Percentiles rank a stretch among this genome's conserved stretches.
Evolutionary conservation across 2,329 filamentous ascomycete genomes (phyloP).

Genomic region (Cadophora luteo-olivacea): DNA sequence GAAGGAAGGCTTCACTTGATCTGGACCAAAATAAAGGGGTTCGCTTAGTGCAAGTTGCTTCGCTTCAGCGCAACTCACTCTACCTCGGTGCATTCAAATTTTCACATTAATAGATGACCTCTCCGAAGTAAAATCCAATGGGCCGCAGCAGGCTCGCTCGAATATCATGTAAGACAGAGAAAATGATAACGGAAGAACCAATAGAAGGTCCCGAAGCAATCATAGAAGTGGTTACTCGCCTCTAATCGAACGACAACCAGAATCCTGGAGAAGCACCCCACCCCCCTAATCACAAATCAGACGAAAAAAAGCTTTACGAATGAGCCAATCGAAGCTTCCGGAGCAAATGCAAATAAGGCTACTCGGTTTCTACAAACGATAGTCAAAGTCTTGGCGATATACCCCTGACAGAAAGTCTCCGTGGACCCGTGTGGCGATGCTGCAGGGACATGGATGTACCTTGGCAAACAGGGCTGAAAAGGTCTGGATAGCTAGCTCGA

Average conservation of each 20-base stretch:
- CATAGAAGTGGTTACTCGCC: background rate
- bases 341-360: background rate
- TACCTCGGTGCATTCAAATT: background rate
- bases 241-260: background rate
- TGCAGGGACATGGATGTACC: background rate
- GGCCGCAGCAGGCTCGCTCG: no score
- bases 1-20: background rate
- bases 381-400: background rate
- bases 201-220: background rate
- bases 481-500: background rate
- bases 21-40: background rate
- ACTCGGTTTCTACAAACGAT: background rate
- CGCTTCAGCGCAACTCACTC: background rate
- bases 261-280: background rate
- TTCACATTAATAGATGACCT: background rate
- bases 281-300: background rate
- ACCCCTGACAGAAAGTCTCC: background rate
- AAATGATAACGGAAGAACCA: background rate
- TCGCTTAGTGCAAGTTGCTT: background rate
- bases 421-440: background rate
- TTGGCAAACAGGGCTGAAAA: background rate
- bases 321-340: background rate
- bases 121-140: no score
- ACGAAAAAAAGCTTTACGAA: background rate
- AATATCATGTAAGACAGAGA: background rate